Evolutionary conservation across 352 stramenopile species (phyloP).

Genomic region (Phytopythium mirpurense): DNA sequence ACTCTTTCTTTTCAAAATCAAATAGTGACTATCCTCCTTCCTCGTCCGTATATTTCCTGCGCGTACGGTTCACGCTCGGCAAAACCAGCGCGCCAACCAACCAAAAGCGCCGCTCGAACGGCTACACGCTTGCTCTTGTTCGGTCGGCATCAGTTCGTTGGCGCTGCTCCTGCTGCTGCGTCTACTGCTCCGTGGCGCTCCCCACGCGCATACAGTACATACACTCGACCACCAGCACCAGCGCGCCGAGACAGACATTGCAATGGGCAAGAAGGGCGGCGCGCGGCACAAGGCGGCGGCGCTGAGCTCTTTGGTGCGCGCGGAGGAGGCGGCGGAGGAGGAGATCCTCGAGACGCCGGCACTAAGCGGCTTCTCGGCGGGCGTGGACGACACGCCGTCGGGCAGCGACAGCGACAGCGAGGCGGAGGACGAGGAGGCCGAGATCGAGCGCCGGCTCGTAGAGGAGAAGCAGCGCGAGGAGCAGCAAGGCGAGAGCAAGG

Average conservation of each 20-base stretch:
- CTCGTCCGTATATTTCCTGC: slow-evolving; percentile 1
- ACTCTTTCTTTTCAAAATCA: too few relatives aligned
- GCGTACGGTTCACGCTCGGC: background rate
- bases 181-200: background rate
- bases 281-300: slow-evolving; percentile 22
- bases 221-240: background rate
- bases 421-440: slow-evolving; percentile 51
- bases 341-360: slow-evolving; percentile 83
- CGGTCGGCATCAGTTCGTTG: background rate
- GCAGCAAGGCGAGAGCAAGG: slow-evolving; percentile 25
- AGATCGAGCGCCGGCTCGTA: slow-evolving; percentile 71
- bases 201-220: too few relatives aligned
- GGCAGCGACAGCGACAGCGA: slow-evolving; percentile 37
- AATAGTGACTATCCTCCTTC: too few relatives aligned
- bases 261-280: slow-evolving; percentile 27
- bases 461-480: slow-evolving; percentile 61
- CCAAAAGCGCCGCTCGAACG: slow-evolving; percentile 2
- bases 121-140: background rate
- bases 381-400: slow-evolving; percentile 6
- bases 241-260: background rate
- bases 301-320: slow-evolving; percentile 58
- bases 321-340: slow-evolving; percentile 67
- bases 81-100: slow-evolving; percentile 4
- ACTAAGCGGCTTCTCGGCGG: slow-evolving; percentile 39
- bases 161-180: background rate